These are phyloP conservation scores for Thelephora terrestris DNA, from an alignment of 1,284 basidiomycete species.

Conservation along the genomic window DNA sequence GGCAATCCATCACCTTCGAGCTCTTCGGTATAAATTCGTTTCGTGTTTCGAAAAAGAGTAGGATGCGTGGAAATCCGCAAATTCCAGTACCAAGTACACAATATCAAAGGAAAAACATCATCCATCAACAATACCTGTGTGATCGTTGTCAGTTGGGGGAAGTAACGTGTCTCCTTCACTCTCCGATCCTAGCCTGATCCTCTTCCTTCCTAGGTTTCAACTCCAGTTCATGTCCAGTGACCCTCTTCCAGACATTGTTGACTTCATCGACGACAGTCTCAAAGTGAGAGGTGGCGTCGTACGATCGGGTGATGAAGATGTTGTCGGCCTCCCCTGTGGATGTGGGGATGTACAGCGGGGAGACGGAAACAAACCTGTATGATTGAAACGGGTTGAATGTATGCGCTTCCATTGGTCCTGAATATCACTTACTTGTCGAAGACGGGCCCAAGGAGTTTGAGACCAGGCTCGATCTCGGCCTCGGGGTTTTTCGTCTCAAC, in stretches of 20 bases:
- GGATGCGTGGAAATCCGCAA: no score
- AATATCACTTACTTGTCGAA: conserved; percentile 74
- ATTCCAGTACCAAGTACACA: no score
- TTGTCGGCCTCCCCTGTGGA: conserved; percentile 74
- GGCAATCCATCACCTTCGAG: no score
- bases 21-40: no score
- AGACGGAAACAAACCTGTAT: conserved; percentile 80
- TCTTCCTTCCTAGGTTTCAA: conserved; percentile 76
- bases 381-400: conserved; percentile 2
- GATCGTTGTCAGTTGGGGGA: no score
- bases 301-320: conserved; percentile 95
- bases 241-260: conserved; percentile 85
- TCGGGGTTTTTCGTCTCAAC: conserved; percentile 95
- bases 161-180: conserved; percentile 24
- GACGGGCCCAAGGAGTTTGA: conserved; percentile 88
- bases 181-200: conserved; percentile 51
- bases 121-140: no score
- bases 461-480: conserved; percentile 84
- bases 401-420: not conserved
- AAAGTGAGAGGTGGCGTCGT: conserved; percentile 98
- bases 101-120: no score
- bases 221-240: conserved; percentile 65
- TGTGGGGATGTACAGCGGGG: conserved; percentile 85
- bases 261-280: conserved; percentile 97
- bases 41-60: no score